phyloP scores from a whole-genome alignment of 345 rosid genomes.

The Sonneratia alba region DNA sequence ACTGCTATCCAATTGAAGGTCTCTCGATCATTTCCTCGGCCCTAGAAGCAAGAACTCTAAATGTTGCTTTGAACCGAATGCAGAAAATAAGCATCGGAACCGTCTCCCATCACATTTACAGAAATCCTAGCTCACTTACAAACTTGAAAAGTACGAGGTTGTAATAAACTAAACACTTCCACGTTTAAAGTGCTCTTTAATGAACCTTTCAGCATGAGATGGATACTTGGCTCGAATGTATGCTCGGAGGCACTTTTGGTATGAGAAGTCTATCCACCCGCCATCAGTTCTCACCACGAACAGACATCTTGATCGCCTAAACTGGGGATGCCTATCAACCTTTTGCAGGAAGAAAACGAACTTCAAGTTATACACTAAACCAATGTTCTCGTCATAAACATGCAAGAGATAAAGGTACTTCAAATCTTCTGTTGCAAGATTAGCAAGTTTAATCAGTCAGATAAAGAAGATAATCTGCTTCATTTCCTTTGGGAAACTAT shows the following conservation, averaged over 20 bases:
- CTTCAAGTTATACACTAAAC: not conserved
- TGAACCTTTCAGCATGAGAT: constrained; percentile 64
- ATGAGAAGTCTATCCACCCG: constrained; percentile 92
- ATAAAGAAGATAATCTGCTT: not conserved
- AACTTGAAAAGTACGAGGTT: not conserved
- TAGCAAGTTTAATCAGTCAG: not conserved
- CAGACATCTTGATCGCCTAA: constrained; percentile 65
- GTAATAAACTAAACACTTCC: constrained; percentile 27
- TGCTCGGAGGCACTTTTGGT: constrained; percentile 80
- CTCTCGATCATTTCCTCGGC: not conserved
- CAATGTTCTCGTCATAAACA: not conserved
- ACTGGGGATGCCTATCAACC: constrained; percentile 92
- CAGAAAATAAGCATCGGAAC: not conserved
- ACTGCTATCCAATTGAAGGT: not conserved
- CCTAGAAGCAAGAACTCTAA: not conserved
- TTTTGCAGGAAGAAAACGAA: constrained; percentile 17
- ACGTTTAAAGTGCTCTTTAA: constrained; percentile 62
- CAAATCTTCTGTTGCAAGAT: not conserved
- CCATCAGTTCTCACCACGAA: constrained; percentile 93
- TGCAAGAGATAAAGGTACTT: not conserved
- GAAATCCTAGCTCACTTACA: constrained; percentile 1
- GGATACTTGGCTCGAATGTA: constrained; percentile 68
- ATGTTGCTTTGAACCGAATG: not conserved
- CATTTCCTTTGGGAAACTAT: not conserved
- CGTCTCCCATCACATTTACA: not conserved